These are phyloP conservation scores for Fusarium udum DNA, from an alignment of 2,329 filamentous ascomycete species.

Conservation along the genomic window DNA sequence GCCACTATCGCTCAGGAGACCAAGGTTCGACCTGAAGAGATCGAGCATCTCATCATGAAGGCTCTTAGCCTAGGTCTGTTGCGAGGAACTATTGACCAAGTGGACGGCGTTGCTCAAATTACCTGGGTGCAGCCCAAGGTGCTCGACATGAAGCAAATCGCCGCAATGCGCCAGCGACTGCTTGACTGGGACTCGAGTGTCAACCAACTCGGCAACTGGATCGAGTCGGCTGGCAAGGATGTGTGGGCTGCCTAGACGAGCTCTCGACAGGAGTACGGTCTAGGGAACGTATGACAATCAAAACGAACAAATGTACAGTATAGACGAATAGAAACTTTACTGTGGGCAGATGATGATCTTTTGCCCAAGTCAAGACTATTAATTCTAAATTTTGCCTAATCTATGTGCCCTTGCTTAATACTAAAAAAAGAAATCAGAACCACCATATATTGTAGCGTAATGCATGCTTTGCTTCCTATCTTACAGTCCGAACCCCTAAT, in stretches of 20 bases:
- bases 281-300: conserved; percentile 9
- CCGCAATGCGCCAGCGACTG: conserved; percentile 86
- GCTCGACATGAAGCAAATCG: conserved; percentile 93
- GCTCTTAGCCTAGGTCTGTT: conserved; percentile 92
- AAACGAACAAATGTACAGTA: conserved; percentile 43
- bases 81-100: conserved; percentile 94
- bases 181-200: conserved; percentile 97
- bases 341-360: conserved; percentile 31
- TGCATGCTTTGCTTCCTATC: not conserved
- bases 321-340: conserved; percentile 42
- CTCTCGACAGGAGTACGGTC: not conserved
- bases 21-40: conserved; percentile 88
- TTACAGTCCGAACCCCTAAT: not conserved
- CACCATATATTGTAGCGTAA: not conserved
- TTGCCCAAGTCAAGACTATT: conserved; percentile 36
- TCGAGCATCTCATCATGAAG: conserved; percentile 99
- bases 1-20: conserved; percentile 88
- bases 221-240: conserved; percentile 91
- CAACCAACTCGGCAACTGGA: conserved; percentile 96
- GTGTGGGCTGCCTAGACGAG: conserved; percentile 83
- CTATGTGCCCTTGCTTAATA: not conserved
- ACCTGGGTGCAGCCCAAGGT: conserved; percentile 99
- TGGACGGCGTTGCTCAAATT: conserved; percentile 91
- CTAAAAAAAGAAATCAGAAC: not conserved
- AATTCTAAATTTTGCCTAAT: conserved; percentile 29